phyloP scores from a whole-genome alignment of 441 rosid genomes.

The Adansonia rubrostipa region DNA sequence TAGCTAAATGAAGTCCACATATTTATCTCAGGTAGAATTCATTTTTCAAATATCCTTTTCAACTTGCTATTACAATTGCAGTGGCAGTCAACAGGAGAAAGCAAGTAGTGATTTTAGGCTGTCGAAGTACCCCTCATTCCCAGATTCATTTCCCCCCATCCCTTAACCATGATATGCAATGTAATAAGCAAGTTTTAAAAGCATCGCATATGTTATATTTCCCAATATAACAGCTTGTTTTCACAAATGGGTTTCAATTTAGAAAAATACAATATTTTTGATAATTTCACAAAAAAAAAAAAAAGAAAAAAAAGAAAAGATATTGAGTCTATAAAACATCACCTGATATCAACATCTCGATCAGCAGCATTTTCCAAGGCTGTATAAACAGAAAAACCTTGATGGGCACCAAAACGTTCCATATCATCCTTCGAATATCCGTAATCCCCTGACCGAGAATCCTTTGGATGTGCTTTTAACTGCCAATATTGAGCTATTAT shows the following conservation, averaged over 20 bases:
- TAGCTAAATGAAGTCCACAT: not conserved
- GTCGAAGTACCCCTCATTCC: too few relatives aligned
- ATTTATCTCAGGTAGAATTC: not conserved
- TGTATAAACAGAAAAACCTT: slow-evolving; percentile 64
- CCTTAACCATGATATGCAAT: not conserved
- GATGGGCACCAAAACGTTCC: slow-evolving; percentile 56
- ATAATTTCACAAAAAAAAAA: not conserved
- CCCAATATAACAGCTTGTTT: not conserved
- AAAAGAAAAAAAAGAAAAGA: not conserved
- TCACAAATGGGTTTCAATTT: not conserved
- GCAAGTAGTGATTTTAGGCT: not conserved
- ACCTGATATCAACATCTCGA: slow-evolving; percentile 74
- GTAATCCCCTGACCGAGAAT: slow-evolving; percentile 82
- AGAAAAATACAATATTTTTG: not conserved
- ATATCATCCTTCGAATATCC: slow-evolving; percentile 67
- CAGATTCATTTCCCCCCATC: not conserved
- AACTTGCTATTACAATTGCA: not conserved
- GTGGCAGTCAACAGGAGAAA: not conserved
- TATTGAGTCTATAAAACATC: not conserved
- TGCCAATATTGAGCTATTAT: slow-evolving; percentile 93
- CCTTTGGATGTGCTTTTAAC: slow-evolving; percentile 60
- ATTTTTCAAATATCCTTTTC: not conserved
- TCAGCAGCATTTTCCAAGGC: slow-evolving; percentile 68
- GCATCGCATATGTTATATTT: not conserved
- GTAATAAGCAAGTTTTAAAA: not conserved